phyloP scores from a whole-genome alignment of 352 stramenopile genomes.

The Globisporangium spiculum region DNA sequence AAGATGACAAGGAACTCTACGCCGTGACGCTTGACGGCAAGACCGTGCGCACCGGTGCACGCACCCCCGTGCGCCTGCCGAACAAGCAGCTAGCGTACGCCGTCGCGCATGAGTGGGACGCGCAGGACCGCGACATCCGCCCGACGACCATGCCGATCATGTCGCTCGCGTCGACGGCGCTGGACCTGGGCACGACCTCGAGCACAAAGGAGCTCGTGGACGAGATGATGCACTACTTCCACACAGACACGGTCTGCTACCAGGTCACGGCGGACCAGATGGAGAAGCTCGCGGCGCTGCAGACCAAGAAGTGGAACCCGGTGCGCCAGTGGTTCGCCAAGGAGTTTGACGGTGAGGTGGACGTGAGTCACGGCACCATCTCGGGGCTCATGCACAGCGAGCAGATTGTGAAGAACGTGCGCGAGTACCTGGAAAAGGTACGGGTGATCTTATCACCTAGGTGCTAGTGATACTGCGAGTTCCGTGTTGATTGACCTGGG shows the following conservation, averaged over 20 bases:
- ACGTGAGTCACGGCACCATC: constrained; percentile 83
- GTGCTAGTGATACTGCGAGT: neutral
- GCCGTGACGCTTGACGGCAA: constrained; percentile 81
- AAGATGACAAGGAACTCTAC: constrained; percentile 32
- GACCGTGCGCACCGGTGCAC: constrained; percentile 69
- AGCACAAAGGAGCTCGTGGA: constrained; percentile 57
- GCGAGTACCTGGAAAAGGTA: constrained; percentile 58
- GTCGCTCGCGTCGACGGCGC: constrained; percentile 76
- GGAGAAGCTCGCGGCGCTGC: constrained; percentile 73
- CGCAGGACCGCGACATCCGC: constrained; percentile 69
- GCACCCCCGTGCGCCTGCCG: constrained; percentile 59
- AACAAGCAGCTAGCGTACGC: constrained; percentile 65
- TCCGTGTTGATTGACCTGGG: constrained; percentile 4
- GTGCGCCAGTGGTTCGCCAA: constrained; percentile 83
- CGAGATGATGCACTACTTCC: constrained; percentile 86
- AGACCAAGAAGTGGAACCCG: constrained; percentile 85
- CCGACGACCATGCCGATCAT: constrained; percentile 87
- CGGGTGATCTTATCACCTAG: neutral
- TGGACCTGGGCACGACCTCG: constrained; percentile 63
- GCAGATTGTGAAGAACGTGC: constrained; percentile 60
- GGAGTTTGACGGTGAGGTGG: constrained; percentile 69
- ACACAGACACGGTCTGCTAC: constrained; percentile 90
- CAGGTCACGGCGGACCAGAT: constrained; percentile 77
- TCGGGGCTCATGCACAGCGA: constrained; percentile 56
- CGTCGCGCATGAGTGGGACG: constrained; percentile 84